A percentile compares a stretch with the other conserved stretches of the same genome.
These are phyloP conservation scores for Erigeron canadensis DNA, from an alignment of 129 eudicot species.

Conservation along the genomic window DNA sequence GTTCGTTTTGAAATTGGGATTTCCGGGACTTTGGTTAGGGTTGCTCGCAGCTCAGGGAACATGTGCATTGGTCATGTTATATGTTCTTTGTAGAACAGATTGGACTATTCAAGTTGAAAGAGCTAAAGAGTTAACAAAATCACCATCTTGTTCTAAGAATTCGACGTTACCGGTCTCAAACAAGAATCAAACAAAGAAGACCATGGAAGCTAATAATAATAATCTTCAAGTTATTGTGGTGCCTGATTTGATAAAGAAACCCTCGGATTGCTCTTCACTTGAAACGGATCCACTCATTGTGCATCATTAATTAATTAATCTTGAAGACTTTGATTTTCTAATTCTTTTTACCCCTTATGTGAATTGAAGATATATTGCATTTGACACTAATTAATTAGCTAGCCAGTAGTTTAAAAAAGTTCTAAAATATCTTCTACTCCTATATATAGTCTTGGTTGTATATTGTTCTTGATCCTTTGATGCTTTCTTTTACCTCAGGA, in stretches of 20 bases:
- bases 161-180: conserved; percentile 13
- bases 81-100: conserved; percentile 49
- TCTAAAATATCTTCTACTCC: background rate
- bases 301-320: conserved; percentile 10
- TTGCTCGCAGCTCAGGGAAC: conserved; percentile 59
- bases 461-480: conserved; percentile 26
- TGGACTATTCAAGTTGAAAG: conserved; percentile 54
- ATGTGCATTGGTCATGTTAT: conserved; percentile 51
- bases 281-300: conserved; percentile 30
- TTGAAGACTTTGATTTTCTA: background rate
- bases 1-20: conserved; percentile 51
- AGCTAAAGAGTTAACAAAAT: conserved; percentile 44
- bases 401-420: conserved; percentile 1
- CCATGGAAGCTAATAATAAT: conserved; percentile 27
- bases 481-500: conserved; percentile 18
- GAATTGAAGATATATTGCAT: conserved; percentile 19
- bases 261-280: conserved; percentile 8
- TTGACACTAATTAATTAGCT: conserved; percentile 33
- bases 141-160: conserved; percentile 1
- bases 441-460: conserved; percentile 12
- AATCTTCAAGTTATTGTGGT: conserved; percentile 30
- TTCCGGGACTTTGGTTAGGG: conserved; percentile 72
- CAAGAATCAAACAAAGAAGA: conserved; percentile 8
- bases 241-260: conserved; percentile 5
- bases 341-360: conserved; percentile 22